These are phyloP conservation scores for Flaveria floridana DNA, from an alignment of 140 eudicot genomes.

Conservation along the genomic window DNA sequence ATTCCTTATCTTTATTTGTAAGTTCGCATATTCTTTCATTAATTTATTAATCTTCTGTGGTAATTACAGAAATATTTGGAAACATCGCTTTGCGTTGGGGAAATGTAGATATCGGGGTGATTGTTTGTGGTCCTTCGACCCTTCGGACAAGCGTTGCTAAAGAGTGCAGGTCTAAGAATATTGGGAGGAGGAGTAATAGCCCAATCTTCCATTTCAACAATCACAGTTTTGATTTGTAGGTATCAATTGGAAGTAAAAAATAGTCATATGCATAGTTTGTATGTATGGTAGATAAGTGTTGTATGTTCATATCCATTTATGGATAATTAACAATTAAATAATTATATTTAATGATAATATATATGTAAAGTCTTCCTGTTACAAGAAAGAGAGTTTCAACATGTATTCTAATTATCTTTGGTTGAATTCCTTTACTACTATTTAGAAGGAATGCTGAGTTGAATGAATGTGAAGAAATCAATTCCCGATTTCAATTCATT, in stretches of 20 bases:
- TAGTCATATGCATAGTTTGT: constrained; percentile 31
- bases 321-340: not conserved
- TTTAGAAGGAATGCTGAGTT: not conserved
- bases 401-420: not conserved
- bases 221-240: constrained; percentile 85
- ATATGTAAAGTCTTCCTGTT: constrained; percentile 2
- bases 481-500: not conserved
- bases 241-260: constrained; percentile 19
- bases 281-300: constrained; percentile 14
- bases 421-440: not conserved
- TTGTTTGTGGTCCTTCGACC: constrained; percentile 81
- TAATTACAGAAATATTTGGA: constrained; percentile 63
- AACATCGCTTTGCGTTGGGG: constrained; percentile 57
- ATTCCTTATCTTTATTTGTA: not conserved
- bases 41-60: not conserved
- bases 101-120: constrained; percentile 73
- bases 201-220: constrained; percentile 84
- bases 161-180: constrained; percentile 66
- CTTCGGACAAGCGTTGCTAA: constrained; percentile 65
- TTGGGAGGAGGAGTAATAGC: constrained; percentile 45
- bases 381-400: not conserved
- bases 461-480: not conserved
- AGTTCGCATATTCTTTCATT: not conserved
- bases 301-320: not conserved
- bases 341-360: not conserved